phyloP scores from a whole-genome alignment of 352 stramenopile genomes.

The Hyphochytrium catenoides region DNA sequence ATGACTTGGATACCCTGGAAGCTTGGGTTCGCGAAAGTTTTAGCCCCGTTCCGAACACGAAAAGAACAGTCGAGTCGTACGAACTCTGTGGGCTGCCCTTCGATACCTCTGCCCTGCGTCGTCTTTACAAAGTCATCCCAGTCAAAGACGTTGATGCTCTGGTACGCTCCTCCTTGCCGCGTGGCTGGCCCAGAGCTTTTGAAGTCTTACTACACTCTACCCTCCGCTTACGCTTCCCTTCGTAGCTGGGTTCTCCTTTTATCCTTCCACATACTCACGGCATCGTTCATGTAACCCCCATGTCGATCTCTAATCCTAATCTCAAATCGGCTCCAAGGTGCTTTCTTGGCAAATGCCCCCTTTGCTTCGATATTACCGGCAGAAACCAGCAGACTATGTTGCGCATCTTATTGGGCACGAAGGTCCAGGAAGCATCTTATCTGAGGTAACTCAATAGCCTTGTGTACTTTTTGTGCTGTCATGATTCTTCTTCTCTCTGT shows the following conservation, averaged over 20 bases:
- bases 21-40: constrained; percentile 31
- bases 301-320: too few relatives aligned
- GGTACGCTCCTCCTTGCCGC: constrained; percentile 43
- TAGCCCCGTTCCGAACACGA: constrained; percentile 26
- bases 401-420: constrained; percentile 49
- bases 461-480: too few relatives aligned
- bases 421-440: constrained; percentile 48
- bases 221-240: not conserved
- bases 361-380: constrained; percentile 28
- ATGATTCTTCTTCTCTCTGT: not conserved
- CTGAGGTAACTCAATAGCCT: constrained; percentile 30
- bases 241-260: not conserved
- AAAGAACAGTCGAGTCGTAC: constrained; percentile 16
- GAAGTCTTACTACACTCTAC: too few relatives aligned
- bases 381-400: constrained; percentile 51
- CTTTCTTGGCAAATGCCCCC: constrained; percentile 19
- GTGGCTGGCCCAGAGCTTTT: too few relatives aligned
- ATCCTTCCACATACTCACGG: not conserved
- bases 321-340: too few relatives aligned
- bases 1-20: constrained; percentile 36
- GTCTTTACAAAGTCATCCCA: constrained; percentile 35
- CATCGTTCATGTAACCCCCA: not conserved
- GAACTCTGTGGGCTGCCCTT: constrained; percentile 19
- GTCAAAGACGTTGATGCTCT: constrained; percentile 48
- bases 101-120: constrained; percentile 16